A percentile compares a stretch with the other conserved stretches of the same genome.
Evolutionary conservation across 306 rosid species (phyloP).

Genomic region (Macrotyloma uniflorum): DNA sequence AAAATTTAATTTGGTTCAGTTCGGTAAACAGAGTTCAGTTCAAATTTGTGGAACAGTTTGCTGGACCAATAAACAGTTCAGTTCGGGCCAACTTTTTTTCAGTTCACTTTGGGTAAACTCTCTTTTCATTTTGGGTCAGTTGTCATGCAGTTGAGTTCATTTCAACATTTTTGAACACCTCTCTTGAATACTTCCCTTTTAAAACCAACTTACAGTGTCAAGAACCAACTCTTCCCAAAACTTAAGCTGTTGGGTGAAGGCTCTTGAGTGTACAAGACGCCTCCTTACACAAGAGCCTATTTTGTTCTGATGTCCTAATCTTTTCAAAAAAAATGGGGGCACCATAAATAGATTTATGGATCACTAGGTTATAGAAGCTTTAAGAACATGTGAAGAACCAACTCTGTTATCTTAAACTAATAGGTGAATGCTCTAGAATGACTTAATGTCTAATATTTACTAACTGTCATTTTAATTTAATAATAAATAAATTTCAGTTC

Average conservation of each 20-base stretch:
- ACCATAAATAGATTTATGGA: neutral
- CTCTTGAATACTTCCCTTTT: neutral
- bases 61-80: too few relatives aligned
- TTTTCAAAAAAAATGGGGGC: neutral
- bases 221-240: neutral
- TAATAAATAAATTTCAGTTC: neutral
- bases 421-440: neutral
- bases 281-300: neutral
- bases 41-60: too few relatives aligned
- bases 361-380: slow-evolving; percentile 5
- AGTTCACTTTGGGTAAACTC: too few relatives aligned
- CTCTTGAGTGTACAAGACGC: neutral
- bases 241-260: slow-evolving; percentile 11
- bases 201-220: slow-evolving; percentile 7
- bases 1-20: too few relatives aligned
- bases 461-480: neutral
- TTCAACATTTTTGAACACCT: too few relatives aligned
- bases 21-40: too few relatives aligned
- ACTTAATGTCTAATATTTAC: neutral
- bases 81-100: too few relatives aligned
- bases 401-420: neutral
- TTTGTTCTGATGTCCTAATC: neutral
- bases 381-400: neutral
- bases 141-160: too few relatives aligned
- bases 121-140: too few relatives aligned